phyloP scores from a whole-genome alignment of 805 yeast genomes.

The Millerago galiae region DNA sequence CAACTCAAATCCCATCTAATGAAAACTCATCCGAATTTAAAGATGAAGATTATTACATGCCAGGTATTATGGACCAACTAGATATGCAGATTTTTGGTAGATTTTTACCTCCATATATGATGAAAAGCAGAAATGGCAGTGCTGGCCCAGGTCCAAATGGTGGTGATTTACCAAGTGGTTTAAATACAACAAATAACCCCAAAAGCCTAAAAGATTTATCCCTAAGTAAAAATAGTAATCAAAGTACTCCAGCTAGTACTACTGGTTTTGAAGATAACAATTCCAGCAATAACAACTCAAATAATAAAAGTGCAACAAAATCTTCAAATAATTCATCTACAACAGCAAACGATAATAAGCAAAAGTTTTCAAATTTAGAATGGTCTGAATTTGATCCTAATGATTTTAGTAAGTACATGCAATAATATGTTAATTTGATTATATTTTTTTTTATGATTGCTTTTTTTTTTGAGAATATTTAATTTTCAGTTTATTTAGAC shows the following conservation, averaged over 20 bases:
- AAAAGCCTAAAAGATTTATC: slow-evolving; percentile 18
- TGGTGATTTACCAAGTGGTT: slow-evolving; percentile 23
- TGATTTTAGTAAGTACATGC: slow-evolving; percentile 7
- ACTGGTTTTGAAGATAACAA: neutral
- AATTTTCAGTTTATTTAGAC: too few species aligned
- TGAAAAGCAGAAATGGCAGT: slow-evolving; percentile 26
- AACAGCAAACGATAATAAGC: too few species aligned
- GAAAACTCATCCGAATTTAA: slow-evolving; percentile 1
- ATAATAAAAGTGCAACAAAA: neutral
- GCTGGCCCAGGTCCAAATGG: slow-evolving; percentile 24
- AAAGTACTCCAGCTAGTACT: neutral
- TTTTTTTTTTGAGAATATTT: neutral
- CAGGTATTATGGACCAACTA: slow-evolving; percentile 79
- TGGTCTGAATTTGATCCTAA: slow-evolving; percentile 12
- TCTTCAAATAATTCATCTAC: too few species aligned
- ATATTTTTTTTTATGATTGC: neutral
- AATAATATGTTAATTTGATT: neutral
- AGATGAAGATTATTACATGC: slow-evolving; percentile 39
- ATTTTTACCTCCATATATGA: slow-evolving; percentile 80
- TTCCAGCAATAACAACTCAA: neutral
- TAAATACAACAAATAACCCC: slow-evolving; percentile 20
- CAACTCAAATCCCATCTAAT: too few species aligned
- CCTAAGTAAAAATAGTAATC: neutral
- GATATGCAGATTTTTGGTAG: slow-evolving; percentile 84
- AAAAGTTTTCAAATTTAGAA: neutral